These are phyloP conservation scores for Pseudohyphozyma bogoriensis DNA, from an alignment of 768 basidiomycete species.

Conservation along the genomic window DNA sequence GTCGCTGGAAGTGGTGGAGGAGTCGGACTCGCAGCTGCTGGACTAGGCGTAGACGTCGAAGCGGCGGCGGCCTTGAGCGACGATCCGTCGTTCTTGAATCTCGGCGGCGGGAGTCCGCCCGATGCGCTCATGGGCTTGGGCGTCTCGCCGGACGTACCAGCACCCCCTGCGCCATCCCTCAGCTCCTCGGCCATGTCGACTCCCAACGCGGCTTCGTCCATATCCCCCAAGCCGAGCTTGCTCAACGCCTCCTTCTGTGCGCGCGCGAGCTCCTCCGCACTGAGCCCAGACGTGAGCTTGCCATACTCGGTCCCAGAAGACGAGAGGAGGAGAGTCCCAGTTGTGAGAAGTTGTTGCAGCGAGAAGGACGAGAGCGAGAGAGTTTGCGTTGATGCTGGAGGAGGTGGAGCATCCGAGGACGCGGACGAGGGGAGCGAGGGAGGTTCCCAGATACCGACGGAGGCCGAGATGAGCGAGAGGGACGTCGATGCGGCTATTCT, in stretches of 20 bases:
- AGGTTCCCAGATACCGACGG: conserved; percentile 65
- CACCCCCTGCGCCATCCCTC: conserved; percentile 18
- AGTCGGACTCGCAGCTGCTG: not conserved
- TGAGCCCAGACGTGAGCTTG: conserved; percentile 7
- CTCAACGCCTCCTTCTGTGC: conserved; percentile 82
- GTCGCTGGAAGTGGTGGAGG: not conserved
- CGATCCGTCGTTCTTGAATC: not conserved
- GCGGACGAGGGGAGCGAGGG: conserved; percentile 14
- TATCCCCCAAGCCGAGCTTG: conserved; percentile 58
- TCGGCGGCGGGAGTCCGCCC: not conserved
- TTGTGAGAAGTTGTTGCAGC: conserved; percentile 62
- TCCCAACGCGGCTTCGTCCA: conserved; percentile 24
- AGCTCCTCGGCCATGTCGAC: conserved; percentile 24
- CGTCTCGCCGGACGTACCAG: not conserved
- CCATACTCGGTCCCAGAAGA: conserved; percentile 88
- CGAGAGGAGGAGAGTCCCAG: conserved; percentile 67
- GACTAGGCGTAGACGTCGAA: not conserved
- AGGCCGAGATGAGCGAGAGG: conserved; percentile 71
- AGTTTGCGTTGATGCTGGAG: conserved; percentile 10
- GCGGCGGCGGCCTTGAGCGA: not conserved
- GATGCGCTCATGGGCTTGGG: not conserved
- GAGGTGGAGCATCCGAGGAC: not conserved
- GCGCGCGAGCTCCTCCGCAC: conserved; percentile 61
- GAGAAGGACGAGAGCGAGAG: conserved; percentile 67
- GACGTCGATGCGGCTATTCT: conserved; percentile 80